These are phyloP conservation scores for Thielaviopsis euricoi DNA, from an alignment of 2,329 filamentous ascomycete species.

Conservation along the genomic window DNA sequence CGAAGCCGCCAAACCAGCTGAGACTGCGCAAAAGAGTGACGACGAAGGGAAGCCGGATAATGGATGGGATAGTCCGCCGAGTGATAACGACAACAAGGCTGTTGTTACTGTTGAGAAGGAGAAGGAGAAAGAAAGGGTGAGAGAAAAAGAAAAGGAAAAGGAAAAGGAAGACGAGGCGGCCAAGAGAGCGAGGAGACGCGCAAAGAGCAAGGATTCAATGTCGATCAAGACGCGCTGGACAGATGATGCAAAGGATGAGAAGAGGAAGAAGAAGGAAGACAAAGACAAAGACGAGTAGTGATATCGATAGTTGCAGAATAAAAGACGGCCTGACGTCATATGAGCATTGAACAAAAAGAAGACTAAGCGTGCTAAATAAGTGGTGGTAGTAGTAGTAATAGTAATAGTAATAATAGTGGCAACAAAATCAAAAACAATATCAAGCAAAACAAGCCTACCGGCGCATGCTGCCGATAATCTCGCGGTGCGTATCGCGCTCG, in stretches of 20 bases:
- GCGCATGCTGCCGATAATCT: slow-evolving; percentile 58
- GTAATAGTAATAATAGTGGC: not conserved
- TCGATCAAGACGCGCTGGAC: not conserved
- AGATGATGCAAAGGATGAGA: not conserved
- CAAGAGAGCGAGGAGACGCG: no score
- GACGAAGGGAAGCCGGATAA: no score
- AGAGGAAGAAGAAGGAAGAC: not conserved
- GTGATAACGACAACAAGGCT: no score
- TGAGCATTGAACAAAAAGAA: not conserved
- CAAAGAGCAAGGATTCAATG: no score
- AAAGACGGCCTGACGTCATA: not conserved
- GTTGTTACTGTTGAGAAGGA: no score
- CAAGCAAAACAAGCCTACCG: not conserved
- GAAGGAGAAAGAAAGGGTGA: no score
- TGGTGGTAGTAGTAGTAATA: not conserved
- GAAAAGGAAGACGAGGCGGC: no score
- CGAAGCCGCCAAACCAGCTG: not conserved
- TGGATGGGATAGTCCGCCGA: no score
- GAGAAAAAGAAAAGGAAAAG: no score
- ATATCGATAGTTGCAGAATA: not conserved
- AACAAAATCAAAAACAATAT: not conserved
- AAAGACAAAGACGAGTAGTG: not conserved
- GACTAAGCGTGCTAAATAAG: not conserved
- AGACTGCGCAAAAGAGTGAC: not conserved
- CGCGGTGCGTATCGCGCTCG: slow-evolving; percentile 71